Conservation (phyloP, 1,284 basidiomycete species). For the Austropuccinia psidii region DNA sequence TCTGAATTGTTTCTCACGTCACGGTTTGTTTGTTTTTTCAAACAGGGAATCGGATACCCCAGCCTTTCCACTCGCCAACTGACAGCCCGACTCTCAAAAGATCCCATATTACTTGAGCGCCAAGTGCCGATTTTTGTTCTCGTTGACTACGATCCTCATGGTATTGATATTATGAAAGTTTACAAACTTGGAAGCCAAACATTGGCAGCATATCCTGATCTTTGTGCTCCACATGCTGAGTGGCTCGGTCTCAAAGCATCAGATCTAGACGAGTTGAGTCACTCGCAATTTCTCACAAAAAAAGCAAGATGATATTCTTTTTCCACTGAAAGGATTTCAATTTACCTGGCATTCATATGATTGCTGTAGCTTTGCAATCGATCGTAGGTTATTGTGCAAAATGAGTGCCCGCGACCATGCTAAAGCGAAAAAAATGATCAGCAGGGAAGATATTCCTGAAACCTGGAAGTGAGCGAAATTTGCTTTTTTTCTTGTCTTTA, state of each 20-base stretch:
- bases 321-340: background rate
- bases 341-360: background rate
- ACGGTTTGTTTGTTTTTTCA: background rate
- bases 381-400: background rate
- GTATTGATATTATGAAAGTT: conserved; percentile 75
- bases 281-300: background rate
- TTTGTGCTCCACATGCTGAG: background rate
- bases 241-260: conserved; percentile 22
- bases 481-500: too few relatives aligned
- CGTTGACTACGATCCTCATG: conserved; percentile 84
- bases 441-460: background rate
- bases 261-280: conserved; percentile 24
- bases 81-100: conserved; percentile 61
- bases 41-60: conserved; percentile 85
- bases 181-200: conserved; percentile 54
- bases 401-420: background rate
- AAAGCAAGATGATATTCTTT: background rate
- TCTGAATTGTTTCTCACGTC: background rate
- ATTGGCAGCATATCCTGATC: conserved; percentile 14
- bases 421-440: conserved; percentile 3
- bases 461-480: conserved; percentile 29
- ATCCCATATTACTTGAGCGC: conserved; percentile 53
- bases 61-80: conserved; percentile 79
- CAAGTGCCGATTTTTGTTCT: conserved; percentile 61
- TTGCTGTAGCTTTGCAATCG: background rate